phyloP scores from a whole-genome alignment of 352 stramenopile genomes.

The Globisporangium apiculatum region DNA sequence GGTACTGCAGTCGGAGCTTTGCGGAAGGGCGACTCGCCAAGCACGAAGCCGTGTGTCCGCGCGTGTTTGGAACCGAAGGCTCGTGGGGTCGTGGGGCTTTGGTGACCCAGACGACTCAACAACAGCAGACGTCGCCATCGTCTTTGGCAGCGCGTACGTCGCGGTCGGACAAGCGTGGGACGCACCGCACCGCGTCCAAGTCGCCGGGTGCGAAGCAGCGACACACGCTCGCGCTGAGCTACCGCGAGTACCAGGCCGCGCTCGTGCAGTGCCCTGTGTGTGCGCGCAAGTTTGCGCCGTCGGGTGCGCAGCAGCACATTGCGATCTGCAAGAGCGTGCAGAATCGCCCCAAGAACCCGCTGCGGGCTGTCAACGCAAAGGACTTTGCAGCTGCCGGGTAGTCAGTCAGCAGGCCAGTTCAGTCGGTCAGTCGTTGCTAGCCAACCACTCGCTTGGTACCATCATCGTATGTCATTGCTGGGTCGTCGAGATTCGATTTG shows the following conservation, averaged over 20 bases:
- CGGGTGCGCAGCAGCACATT: conserved; percentile 78
- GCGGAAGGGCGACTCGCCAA: conserved; percentile 73
- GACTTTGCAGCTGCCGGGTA: conserved; percentile 33
- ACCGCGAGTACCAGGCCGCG: conserved; percentile 69
- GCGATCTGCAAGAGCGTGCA: conserved; percentile 80
- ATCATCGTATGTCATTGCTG: too few relatives aligned
- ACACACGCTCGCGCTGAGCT: conserved; percentile 54
- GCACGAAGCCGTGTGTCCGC: conserved; percentile 73
- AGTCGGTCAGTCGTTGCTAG: too few relatives aligned
- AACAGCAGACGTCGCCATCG: conserved; percentile 6
- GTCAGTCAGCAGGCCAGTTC: neutral
- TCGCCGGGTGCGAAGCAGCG: conserved; percentile 27
- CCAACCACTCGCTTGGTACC: too few relatives aligned
- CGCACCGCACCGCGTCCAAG: conserved; percentile 16
- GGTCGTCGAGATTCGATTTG: too few relatives aligned
- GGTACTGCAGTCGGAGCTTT: conserved; percentile 73
- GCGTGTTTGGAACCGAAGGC: conserved; percentile 70
- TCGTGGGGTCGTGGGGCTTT: conserved; percentile 54
- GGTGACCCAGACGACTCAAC: neutral
- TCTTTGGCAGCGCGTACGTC: neutral
- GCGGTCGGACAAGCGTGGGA: neutral
- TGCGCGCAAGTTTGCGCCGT: conserved; percentile 72
- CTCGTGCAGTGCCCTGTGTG: conserved; percentile 80
- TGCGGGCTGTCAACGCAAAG: conserved; percentile 39
- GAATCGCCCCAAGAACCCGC: conserved; percentile 68